Conservation (phyloP, 1,284 basidiomycete species). For the Cryptococcus wingfieldii region DNA sequence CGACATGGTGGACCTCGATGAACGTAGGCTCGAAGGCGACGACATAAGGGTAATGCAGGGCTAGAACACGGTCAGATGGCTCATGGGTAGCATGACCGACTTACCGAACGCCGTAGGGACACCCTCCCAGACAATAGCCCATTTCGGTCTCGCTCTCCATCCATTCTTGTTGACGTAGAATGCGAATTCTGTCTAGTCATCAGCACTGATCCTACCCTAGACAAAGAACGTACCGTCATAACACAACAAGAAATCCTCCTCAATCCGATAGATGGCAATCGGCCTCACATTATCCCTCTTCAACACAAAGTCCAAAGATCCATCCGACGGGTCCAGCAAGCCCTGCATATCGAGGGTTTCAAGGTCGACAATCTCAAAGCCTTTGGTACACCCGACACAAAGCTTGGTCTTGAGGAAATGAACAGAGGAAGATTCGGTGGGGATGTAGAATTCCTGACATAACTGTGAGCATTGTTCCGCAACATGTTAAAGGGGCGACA, state of each 20-base stretch:
- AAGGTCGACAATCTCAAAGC: slow-evolving; percentile 99
- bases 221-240: slow-evolving; percentile 73
- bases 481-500: slow-evolving; percentile 26
- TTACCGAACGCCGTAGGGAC: slow-evolving; percentile 86
- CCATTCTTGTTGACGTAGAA: slow-evolving; percentile 99
- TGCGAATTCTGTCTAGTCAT: slow-evolving; percentile 70
- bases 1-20: slow-evolving; percentile 93
- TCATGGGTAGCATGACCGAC: background rate
- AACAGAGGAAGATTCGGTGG: slow-evolving; percentile 92
- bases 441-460: slow-evolving; percentile 93
- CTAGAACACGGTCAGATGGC: slow-evolving; percentile 49
- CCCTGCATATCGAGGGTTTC: slow-evolving; percentile 97
- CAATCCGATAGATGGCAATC: slow-evolving; percentile 94
- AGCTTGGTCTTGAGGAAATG: slow-evolving; percentile 97
- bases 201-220: background rate
- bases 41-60: slow-evolving; percentile 93
- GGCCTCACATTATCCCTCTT: slow-evolving; percentile 84
- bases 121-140: slow-evolving; percentile 97
- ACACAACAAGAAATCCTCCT: slow-evolving; percentile 94
- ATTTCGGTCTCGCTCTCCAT: slow-evolving; percentile 81
- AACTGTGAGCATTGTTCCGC: background rate
- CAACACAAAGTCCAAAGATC: slow-evolving; percentile 87
- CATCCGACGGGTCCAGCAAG: slow-evolving; percentile 87
- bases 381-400: slow-evolving; percentile 94
- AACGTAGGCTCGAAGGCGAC: slow-evolving; percentile 96